A percentile compares a stretch with the other conserved stretches of the same genome.
phyloP scores from a whole-genome alignment of 106 monocot genomes.

The Platanthera zijinensis region DNA sequence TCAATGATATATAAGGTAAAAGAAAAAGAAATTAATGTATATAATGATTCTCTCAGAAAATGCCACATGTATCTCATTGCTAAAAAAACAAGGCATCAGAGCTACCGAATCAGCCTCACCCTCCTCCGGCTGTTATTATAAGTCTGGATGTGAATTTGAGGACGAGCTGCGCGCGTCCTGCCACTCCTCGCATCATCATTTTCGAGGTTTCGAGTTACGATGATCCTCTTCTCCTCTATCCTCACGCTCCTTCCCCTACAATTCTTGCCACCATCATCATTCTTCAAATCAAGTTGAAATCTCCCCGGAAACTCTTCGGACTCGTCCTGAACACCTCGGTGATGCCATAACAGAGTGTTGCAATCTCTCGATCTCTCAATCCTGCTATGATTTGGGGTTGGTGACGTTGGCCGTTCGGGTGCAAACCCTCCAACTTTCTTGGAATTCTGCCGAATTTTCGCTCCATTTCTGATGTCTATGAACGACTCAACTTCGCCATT shows the following conservation, averaged over 20 bases:
- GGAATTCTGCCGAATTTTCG: background rate
- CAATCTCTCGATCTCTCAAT: background rate
- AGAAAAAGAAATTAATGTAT: too few relatives aligned
- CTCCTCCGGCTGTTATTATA: constrained; percentile 6
- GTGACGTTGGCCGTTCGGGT: background rate
- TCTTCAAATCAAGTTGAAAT: background rate
- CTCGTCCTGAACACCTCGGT: background rate
- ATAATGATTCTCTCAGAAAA: too few relatives aligned
- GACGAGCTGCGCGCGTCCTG: too few relatives aligned
- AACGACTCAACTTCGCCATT: background rate
- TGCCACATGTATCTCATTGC: too few relatives aligned
- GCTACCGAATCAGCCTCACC: background rate
- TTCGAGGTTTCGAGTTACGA: background rate
- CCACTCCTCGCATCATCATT: constrained; percentile 3
- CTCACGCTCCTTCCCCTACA: constrained; percentile 8
- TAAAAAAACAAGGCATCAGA: background rate
- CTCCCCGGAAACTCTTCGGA: background rate
- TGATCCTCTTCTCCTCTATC: constrained; percentile 19
- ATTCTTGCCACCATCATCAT: constrained; percentile 1
- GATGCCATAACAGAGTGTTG: too few relatives aligned
- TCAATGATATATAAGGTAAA: too few relatives aligned
- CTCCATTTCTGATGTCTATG: background rate
- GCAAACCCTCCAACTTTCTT: background rate
- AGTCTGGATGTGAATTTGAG: constrained; percentile 1
- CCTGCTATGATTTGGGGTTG: background rate